phyloP scores from a whole-genome alignment of 306 rosid species.

The Sesbania bispinosa region DNA sequence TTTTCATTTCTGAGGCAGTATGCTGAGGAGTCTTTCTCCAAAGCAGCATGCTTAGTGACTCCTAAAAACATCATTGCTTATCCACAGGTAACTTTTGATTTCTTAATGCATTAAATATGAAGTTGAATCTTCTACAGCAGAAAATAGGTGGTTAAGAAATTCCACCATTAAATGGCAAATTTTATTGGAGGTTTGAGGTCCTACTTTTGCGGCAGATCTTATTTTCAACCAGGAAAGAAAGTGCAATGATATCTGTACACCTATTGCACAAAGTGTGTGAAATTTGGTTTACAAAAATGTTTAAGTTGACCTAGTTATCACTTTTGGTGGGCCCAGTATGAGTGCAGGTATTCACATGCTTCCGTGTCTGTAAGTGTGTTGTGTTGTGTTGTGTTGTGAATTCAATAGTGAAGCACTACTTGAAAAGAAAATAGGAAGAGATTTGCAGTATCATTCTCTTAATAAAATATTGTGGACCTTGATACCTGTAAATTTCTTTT shows the following conservation, averaged over 20 bases:
- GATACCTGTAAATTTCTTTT: too few species aligned
- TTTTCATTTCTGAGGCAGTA: slow-evolving; percentile 86
- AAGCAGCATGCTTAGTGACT: slow-evolving; percentile 87
- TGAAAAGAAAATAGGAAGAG: background rate
- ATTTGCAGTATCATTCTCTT: background rate
- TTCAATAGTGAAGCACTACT: background rate
- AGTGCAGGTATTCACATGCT: background rate
- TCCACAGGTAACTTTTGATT: slow-evolving; percentile 76
- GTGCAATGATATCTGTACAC: background rate
- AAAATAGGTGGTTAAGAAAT: slow-evolving; percentile 2
- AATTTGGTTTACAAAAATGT: background rate
- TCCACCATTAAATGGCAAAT: background rate
- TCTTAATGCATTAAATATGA: slow-evolving; percentile 2
- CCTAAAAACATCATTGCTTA: slow-evolving; percentile 84
- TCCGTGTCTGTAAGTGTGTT: background rate
- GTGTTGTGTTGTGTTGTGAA: background rate
- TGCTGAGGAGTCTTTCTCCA: slow-evolving; percentile 87
- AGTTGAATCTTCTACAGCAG: background rate
- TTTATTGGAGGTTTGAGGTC: background rate
- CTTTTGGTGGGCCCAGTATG: background rate
- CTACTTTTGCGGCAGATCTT: background rate
- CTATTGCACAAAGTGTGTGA: background rate
- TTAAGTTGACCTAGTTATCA: background rate
- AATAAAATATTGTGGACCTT: too few species aligned
- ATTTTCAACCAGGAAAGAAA: background rate